Evolutionary conservation across 495 filamentous ascomycete genomes (phyloP).

Genomic region (Bryoglossum gracile): DNA sequence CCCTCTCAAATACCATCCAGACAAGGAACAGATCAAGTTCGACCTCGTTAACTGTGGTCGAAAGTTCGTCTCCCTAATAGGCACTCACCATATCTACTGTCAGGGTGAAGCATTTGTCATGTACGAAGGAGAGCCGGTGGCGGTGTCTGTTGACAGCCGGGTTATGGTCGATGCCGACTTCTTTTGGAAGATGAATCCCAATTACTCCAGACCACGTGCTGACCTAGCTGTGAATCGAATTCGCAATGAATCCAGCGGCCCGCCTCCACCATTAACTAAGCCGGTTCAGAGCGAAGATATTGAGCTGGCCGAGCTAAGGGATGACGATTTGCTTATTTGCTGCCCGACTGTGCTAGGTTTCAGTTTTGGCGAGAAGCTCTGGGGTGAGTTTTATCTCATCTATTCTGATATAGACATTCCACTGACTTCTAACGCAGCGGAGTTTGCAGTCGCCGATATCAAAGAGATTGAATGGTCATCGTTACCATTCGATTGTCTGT

Average conservation of each 20-base stretch:
- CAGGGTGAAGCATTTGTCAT: neutral
- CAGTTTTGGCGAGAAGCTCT: conserved; percentile 12
- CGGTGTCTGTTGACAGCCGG: neutral
- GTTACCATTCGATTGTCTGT: conserved; percentile 21
- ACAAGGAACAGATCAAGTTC: neutral
- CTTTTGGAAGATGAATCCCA: neutral
- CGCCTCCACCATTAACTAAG: neutral
- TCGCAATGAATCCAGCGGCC: neutral
- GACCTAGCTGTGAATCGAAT: neutral
- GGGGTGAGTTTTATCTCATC: neutral
- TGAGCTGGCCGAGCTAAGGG: neutral
- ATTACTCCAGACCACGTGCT: neutral
- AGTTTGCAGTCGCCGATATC: conserved; percentile 26
- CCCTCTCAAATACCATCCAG: neutral
- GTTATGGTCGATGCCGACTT: neutral
- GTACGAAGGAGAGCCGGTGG: neutral
- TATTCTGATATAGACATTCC: neutral
- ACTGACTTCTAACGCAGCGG: conserved; percentile 17
- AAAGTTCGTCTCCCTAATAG: neutral
- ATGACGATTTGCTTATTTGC: conserved; percentile 14
- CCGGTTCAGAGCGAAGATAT: neutral
- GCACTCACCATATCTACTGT: neutral
- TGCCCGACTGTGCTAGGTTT: conserved; percentile 14
- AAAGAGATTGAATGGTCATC: conserved; percentile 22
- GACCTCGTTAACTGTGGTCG: neutral